Percentiles rank a stretch among this genome's conserved stretches.
These are phyloP conservation scores for Phaeosphaeriaceae sp. DNA, from an alignment of 2,329 filamentous ascomycete species.

Conservation along the genomic window DNA sequence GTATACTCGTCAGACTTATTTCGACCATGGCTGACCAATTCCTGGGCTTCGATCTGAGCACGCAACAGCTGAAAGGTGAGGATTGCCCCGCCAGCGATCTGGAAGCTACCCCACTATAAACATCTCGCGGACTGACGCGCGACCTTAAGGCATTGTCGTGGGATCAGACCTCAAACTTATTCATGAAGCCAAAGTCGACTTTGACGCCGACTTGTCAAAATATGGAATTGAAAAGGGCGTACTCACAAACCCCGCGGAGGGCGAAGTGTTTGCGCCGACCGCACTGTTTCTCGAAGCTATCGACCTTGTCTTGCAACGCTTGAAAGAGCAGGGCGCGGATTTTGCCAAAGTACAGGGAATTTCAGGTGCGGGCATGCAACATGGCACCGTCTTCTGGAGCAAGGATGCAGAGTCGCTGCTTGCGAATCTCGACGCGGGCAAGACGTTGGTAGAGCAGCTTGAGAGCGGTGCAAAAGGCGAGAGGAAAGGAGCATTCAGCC, in stretches of 20 bases:
- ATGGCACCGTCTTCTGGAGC: conserved; percentile 96
- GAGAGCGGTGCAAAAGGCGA: conserved; percentile 47
- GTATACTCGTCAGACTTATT: neutral
- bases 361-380: conserved; percentile 94
- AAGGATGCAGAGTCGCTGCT: conserved; percentile 71
- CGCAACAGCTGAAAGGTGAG: conserved; percentile 90
- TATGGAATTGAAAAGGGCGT: conserved; percentile 86
- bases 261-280: conserved; percentile 91
- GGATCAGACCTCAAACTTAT: conserved; percentile 69
- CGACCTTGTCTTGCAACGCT: conserved; percentile 79
- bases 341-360: conserved; percentile 79
- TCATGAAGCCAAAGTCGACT: conserved; percentile 90
- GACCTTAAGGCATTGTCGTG: no score
- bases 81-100: conserved; percentile 17
- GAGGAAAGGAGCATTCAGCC: conserved; percentile 71
- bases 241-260: conserved; percentile 77
- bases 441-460: conserved; percentile 76
- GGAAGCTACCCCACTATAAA: conserved; percentile 38
- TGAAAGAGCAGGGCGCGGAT: conserved; percentile 74
- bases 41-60: conserved; percentile 93
- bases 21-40: conserved; percentile 64
- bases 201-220: conserved; percentile 80
- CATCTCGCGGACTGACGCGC: neutral
- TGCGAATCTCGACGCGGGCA: conserved; percentile 63
- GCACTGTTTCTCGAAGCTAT: conserved; percentile 94